Conservation (phyloP, 345 rosid genomes). For the Melaleuca alternifolia region DNA sequence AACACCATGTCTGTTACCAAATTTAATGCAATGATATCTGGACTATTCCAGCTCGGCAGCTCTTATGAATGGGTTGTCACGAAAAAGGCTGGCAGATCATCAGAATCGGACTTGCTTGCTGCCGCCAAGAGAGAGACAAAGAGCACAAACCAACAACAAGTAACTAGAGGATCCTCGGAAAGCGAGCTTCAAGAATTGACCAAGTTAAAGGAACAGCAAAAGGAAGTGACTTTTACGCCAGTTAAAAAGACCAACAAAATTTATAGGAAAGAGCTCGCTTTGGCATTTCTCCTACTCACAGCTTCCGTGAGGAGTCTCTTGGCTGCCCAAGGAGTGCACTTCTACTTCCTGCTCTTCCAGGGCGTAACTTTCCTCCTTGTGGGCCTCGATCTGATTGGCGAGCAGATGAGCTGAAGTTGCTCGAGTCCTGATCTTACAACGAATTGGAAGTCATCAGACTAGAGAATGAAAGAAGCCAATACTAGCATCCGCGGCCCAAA, state of each 20-base stretch:
- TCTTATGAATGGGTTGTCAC: slow-evolving; percentile 13
- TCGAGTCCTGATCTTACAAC: background rate
- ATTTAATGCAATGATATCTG: slow-evolving; percentile 3
- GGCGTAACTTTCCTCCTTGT: slow-evolving; percentile 9
- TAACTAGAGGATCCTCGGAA: slow-evolving; percentile 58
- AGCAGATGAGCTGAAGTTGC: slow-evolving; percentile 55
- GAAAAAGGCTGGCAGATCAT: slow-evolving; percentile 5
- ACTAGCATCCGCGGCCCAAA: background rate
- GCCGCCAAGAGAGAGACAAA: slow-evolving; percentile 15
- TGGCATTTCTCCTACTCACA: slow-evolving; percentile 5
- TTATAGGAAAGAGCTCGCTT: slow-evolving; percentile 6
- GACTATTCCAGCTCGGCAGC: slow-evolving; percentile 8
- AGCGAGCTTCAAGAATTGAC: slow-evolving; percentile 55
- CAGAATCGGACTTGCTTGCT: slow-evolving; percentile 1
- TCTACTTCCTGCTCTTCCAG: slow-evolving; percentile 7
- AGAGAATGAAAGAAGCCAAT: background rate
- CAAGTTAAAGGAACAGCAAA: slow-evolving; percentile 43
- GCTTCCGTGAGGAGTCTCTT: slow-evolving; percentile 8
- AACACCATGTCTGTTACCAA: slow-evolving; percentile 14
- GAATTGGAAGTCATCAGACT: background rate
- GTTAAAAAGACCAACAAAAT: slow-evolving; percentile 2
- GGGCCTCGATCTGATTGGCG: slow-evolving; percentile 16
- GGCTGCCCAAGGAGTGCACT: slow-evolving; percentile 6
- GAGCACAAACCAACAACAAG: slow-evolving; percentile 31
- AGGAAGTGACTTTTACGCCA: background rate